A percentile compares a stretch with the other conserved stretches of the same genome.
Conservation (phyloP, 345 rosid genomes). For the Acer campestre region DNA sequence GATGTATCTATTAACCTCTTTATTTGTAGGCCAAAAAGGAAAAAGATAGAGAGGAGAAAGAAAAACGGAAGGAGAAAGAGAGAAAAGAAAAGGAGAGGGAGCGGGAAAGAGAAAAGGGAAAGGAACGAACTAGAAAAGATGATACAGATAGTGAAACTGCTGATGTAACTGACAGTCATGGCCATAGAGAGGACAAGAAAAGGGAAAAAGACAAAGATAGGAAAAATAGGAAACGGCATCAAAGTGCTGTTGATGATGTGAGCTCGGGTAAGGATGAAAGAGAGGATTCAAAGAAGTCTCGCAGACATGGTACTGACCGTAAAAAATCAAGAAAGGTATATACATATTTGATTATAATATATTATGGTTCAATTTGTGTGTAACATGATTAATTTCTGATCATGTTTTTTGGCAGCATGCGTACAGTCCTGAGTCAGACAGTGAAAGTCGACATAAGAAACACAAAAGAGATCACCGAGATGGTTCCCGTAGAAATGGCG, state of each 20-base stretch:
- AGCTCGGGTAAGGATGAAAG: conserved; percentile 86
- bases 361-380: conserved; percentile 7
- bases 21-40: conserved; percentile 73
- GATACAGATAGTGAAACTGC: conserved; percentile 82
- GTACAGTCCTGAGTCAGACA: conserved; percentile 79
- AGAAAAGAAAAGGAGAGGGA: conserved; percentile 76
- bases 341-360: background rate
- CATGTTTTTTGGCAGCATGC: conserved; percentile 58
- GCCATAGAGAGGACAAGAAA: conserved; percentile 76
- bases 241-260: conserved; percentile 64
- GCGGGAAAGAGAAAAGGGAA: conserved; percentile 80
- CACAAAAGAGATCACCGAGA: conserved; percentile 80
- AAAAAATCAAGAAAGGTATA: conserved; percentile 90
- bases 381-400: background rate
- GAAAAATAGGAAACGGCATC: conserved; percentile 82
- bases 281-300: conserved; percentile 75
- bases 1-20: background rate
- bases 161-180: conserved; percentile 59
- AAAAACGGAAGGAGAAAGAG: conserved; percentile 67
- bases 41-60: conserved; percentile 61
- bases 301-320: conserved; percentile 77
- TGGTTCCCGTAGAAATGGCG: conserved; percentile 63
- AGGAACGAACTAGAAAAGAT: conserved; percentile 70
- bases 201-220: conserved; percentile 81
- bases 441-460: conserved; percentile 72